phyloP scores from a whole-genome alignment of 495 filamentous ascomycete species.

The Sordaria brevicollis region DNA sequence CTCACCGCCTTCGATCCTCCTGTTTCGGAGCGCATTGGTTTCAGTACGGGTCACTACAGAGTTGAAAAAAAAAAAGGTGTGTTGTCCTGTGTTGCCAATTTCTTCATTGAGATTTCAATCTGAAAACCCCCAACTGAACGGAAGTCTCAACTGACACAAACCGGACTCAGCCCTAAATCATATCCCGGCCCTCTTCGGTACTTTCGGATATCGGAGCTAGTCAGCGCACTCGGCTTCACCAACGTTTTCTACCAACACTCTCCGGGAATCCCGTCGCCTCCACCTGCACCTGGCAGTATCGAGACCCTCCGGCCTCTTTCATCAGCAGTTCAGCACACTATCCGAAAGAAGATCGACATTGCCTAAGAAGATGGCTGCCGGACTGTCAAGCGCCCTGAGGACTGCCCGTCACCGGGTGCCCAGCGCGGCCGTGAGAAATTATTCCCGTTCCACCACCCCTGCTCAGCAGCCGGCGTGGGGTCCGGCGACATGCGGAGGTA shows the following conservation, averaged over 20 bases:
- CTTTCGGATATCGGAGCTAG: neutral
- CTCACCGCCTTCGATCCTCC: neutral
- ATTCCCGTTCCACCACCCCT: neutral
- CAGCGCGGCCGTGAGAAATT: neutral
- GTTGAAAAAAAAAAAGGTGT: neutral
- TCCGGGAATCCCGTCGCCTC: neutral
- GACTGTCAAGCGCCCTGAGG: neutral
- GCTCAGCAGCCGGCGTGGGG: neutral
- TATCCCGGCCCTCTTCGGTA: neutral
- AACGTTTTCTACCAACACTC: too few relatives aligned
- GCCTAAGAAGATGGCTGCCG: neutral
- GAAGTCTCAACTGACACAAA: neutral
- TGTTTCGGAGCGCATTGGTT: neutral
- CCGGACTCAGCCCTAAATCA: neutral
- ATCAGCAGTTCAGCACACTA: too few relatives aligned
- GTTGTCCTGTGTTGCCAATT: neutral
- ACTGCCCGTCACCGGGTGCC: neutral
- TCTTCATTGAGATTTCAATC: neutral
- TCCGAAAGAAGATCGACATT: neutral
- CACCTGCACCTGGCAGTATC: neutral
- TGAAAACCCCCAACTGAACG: neutral
- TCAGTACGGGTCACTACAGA: neutral
- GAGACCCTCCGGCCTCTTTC: neutral
- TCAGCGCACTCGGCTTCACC: neutral
- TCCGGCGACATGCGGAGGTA: neutral